Evolutionary conservation across 163 green algal species (phyloP).

Genomic region (Chloroidium sp.): DNA sequence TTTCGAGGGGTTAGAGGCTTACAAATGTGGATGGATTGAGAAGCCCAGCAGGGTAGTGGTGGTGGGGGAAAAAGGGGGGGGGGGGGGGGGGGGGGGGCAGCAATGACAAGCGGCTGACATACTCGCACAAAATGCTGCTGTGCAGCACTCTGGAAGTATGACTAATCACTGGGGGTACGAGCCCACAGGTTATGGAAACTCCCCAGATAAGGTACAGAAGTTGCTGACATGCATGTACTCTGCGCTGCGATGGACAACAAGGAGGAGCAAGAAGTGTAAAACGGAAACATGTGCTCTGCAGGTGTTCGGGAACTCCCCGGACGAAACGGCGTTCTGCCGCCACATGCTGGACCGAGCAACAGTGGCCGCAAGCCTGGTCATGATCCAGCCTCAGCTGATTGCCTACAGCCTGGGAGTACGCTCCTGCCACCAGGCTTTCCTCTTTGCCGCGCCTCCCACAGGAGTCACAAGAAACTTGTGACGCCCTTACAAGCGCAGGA

Average conservation of each 20-base stretch:
- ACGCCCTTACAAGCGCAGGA: background rate
- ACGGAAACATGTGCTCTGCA: slow-evolving; percentile 16
- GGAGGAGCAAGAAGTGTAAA: too few species aligned
- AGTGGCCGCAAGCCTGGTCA: slow-evolving; percentile 66
- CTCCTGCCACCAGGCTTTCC: slow-evolving; percentile 27
- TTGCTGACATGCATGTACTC: too few species aligned
- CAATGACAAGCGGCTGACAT: too few species aligned
- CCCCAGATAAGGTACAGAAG: too few species aligned
- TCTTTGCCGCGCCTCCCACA: slow-evolving; percentile 1
- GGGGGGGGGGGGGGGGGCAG: too few species aligned
- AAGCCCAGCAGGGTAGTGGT: too few species aligned
- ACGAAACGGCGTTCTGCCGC: slow-evolving; percentile 92
- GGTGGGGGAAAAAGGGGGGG: too few species aligned
- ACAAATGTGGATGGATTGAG: background rate
- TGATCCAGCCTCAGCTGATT: slow-evolving; percentile 88
- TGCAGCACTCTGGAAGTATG: too few species aligned
- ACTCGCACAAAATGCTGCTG: too few species aligned
- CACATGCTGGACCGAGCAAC: slow-evolving; percentile 76
- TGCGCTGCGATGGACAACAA: too few species aligned
- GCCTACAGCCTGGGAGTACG: slow-evolving; percentile 55
- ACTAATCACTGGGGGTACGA: too few species aligned
- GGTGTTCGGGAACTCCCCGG: slow-evolving; percentile 88
- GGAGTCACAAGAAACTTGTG: background rate
- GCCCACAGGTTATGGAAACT: too few species aligned
- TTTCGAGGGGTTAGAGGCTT: background rate